Evolutionary conservation across 2,329 filamentous ascomycete genomes (phyloP).

Genomic region (Proliferodiscus dingleyae): DNA sequence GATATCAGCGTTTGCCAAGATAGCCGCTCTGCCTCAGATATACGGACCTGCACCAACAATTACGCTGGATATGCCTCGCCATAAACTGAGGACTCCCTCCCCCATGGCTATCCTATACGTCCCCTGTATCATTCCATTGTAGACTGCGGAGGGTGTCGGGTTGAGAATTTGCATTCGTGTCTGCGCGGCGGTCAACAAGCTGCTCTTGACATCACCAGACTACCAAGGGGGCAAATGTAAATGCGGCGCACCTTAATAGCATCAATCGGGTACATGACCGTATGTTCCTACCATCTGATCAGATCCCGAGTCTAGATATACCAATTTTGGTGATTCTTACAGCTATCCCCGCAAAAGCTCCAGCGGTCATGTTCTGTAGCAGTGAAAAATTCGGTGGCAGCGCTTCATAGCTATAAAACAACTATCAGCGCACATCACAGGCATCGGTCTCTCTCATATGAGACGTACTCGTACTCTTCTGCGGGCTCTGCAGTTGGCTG

Average conservation of each 20-base stretch:
- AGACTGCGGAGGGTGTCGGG: conserved; percentile 72
- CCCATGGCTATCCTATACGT: conserved; percentile 86
- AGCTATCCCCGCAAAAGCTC: conserved; percentile 76
- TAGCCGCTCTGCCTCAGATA: neutral
- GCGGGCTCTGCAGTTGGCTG: conserved; percentile 59
- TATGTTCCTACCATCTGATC: conserved; percentile 68
- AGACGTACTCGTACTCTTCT: conserved; percentile 62
- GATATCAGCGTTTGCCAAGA: conserved; percentile 22
- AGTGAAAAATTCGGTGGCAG: conserved; percentile 93
- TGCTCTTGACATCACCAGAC: conserved; percentile 7
- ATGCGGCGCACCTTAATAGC: conserved; percentile 75
- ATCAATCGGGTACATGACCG: conserved; percentile 98
- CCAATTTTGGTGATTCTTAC: conserved; percentile 18
- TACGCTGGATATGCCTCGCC: conserved; percentile 95
- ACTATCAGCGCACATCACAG: conserved; percentile 18
- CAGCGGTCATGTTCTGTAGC: conserved; percentile 89
- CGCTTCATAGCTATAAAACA: conserved; percentile 69
- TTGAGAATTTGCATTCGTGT: conserved; percentile 97
- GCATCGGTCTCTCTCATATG: conserved; percentile 4
- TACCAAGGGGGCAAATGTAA: conserved; percentile 3
- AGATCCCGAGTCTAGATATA: conserved; percentile 15
- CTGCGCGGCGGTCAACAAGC: conserved; percentile 42
- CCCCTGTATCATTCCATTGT: conserved; percentile 86
- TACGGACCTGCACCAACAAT: conserved; percentile 84
- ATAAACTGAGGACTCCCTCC: conserved; percentile 86